phyloP scores from a whole-genome alignment of 441 rosid genomes.

The Erodium chrysanthum region DNA sequence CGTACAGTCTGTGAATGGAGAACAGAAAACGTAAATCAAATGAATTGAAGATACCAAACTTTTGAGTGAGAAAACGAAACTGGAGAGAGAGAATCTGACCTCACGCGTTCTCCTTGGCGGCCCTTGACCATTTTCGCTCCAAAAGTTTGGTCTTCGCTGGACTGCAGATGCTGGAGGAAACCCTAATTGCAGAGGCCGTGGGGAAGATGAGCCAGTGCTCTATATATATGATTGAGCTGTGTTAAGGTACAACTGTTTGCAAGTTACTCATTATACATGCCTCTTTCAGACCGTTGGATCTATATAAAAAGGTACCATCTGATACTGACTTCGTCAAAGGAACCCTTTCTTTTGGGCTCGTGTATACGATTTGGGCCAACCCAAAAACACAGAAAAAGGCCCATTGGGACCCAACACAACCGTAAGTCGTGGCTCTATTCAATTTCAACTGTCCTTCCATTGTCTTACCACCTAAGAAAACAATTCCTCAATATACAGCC shows the following conservation, averaged over 20 bases:
- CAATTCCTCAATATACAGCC: background rate
- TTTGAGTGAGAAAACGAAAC: background rate
- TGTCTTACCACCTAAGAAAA: background rate
- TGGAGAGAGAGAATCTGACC: slow-evolving; percentile 21
- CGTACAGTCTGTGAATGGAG: slow-evolving; percentile 44
- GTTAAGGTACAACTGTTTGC: background rate
- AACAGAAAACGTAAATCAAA: background rate
- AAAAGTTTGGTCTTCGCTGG: background rate
- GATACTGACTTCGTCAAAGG: too few species aligned
- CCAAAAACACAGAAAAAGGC: too few species aligned
- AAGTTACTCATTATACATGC: background rate
- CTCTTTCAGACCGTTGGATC: background rate
- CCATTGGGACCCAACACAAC: too few species aligned
- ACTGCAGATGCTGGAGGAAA: background rate
- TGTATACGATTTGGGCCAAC: too few species aligned
- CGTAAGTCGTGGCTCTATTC: background rate
- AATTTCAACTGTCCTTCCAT: background rate
- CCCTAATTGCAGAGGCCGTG: background rate
- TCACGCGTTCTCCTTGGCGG: slow-evolving; percentile 68
- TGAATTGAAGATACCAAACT: background rate
- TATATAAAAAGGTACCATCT: too few species aligned
- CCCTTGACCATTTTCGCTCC: slow-evolving; percentile 64
- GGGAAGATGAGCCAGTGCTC: background rate
- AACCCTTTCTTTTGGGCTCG: too few species aligned
- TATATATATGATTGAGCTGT: too few species aligned